These are phyloP conservation scores for Elongisporangium anandrum DNA, from an alignment of 352 stramenopile genomes.

Conservation along the genomic window DNA sequence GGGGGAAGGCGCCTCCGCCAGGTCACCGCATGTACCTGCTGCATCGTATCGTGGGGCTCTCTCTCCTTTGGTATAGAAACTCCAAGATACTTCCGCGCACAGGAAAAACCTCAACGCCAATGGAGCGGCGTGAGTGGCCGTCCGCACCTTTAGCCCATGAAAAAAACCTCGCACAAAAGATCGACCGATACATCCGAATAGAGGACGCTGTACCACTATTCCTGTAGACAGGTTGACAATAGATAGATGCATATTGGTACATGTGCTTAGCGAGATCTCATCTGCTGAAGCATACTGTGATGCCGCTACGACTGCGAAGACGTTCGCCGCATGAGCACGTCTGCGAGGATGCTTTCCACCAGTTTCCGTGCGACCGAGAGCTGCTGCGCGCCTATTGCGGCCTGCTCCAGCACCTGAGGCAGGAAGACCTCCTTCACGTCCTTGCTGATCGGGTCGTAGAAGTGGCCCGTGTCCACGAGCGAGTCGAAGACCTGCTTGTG, in stretches of 20 bases:
- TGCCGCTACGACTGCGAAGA: neutral
- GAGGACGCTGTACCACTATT: neutral
- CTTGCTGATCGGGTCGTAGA: conserved; percentile 86
- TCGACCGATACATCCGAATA: neutral
- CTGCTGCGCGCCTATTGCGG: conserved; percentile 33
- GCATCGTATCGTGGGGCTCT: conserved; percentile 2
- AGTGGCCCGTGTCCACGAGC: conserved; percentile 83
- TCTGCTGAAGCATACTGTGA: neutral
- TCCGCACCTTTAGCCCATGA: neutral
- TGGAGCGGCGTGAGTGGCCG: neutral
- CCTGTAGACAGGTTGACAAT: neutral
- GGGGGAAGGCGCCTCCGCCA: neutral
- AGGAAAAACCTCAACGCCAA: neutral
- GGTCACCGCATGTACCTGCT: conserved; percentile 1
- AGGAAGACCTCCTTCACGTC: conserved; percentile 84
- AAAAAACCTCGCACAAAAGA: neutral
- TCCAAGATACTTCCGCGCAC: neutral
- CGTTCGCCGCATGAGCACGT: conserved; percentile 25
- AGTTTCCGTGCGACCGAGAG: conserved; percentile 31
- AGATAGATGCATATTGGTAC: neutral
- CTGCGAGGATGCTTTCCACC: conserved; percentile 22
- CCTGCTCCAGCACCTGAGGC: conserved; percentile 48
- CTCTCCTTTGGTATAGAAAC: conserved; percentile 3
- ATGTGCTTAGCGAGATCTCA: neutral
- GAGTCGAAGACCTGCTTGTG: conserved; percentile 85